Base-by-base conservation (phyloP, 2,329 filamentous ascomycete genomes). In the Fusarium tuaranense region DNA sequence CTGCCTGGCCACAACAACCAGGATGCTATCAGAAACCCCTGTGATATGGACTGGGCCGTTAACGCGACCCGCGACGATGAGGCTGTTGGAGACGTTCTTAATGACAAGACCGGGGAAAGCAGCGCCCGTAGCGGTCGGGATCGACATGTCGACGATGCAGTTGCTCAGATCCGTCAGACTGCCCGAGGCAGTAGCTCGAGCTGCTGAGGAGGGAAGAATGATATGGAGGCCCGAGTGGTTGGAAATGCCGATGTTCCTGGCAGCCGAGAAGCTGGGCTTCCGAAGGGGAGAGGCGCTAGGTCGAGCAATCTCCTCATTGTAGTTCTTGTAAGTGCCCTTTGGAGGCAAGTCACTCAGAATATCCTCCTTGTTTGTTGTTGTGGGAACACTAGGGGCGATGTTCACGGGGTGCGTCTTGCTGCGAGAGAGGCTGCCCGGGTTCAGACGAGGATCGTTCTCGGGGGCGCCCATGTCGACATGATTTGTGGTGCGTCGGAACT, bases 1-100 rank as follows among this genome's bases (percentile, higher is more conserved):
- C 82, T 99, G 97, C n/a, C 93, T 89, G 63, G 94, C 93, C 8
- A 90, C 88, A 4, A 98, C 91, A 0, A 98, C 91, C 16, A 97
- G 83, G n/a, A 95, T 89, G 72, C 92, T 94, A 77, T 94, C 87
- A 61, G 87, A 85, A 1, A 98, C 85, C 1, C 88, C 89, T 0
- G 96, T 98, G 62, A 98, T 89, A 80, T 98, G 96, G 10, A 93
- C 91, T 0, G 97, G 91, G 0, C 97, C 97, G 46, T 89, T 87
- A 7, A 98, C 93, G 65, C 91, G 90, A 0, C 95, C 95, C 44
- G 92, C 93, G 16, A 98, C 85, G 30, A 99, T 86, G 20, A 98
- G 85, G 60, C 92, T 94, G 51, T 89, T 84, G 30, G 87, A 86
- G 70, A 98, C 90, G 75, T 92, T 88, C 77, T 93, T 94, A 68